A percentile compares a stretch with the other conserved stretches of the same genome.
Evolutionary conservation across 306 rosid genomes (phyloP).

Genomic region (Prunus armeniaca): DNA sequence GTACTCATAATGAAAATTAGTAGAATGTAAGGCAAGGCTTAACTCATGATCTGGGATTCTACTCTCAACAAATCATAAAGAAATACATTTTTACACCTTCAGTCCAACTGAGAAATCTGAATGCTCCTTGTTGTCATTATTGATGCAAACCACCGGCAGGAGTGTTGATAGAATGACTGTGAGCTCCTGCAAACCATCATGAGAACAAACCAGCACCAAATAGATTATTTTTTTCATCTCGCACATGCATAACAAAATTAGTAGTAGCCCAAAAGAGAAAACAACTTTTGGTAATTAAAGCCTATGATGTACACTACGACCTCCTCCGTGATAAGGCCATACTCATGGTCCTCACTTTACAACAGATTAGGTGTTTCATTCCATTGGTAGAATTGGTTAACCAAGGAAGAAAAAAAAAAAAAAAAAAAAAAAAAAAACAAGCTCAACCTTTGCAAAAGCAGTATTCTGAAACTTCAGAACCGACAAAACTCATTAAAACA

Average conservation of each 20-base stretch:
- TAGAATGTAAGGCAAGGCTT: not conserved
- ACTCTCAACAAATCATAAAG: not conserved
- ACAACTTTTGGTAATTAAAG: not conserved
- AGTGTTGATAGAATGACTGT: conserved; percentile 68
- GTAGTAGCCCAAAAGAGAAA: not conserved
- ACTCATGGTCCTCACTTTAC: not conserved
- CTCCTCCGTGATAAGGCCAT: not conserved
- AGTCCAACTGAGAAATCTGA: conserved; percentile 78
- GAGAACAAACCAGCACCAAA: conserved; percentile 11
- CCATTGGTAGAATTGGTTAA: no score
- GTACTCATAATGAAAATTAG: not conserved
- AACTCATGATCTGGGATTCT: not conserved
- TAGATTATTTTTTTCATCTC: not conserved
- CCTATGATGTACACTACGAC: not conserved
- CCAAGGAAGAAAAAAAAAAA: no score
- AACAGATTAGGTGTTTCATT: not conserved
- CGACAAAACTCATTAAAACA: not conserved
- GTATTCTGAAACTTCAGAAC: not conserved
- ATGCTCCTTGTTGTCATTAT: conserved; percentile 70
- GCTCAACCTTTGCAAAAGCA: not conserved
- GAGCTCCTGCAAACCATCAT: conserved; percentile 61
- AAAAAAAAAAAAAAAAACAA: not conserved
- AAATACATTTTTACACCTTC: conserved; percentile 50
- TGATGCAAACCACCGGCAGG: conserved; percentile 69
- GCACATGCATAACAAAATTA: not conserved